Conservation (phyloP, 1,284 basidiomycete species). For the Ceratobasidium theobromae region DNA sequence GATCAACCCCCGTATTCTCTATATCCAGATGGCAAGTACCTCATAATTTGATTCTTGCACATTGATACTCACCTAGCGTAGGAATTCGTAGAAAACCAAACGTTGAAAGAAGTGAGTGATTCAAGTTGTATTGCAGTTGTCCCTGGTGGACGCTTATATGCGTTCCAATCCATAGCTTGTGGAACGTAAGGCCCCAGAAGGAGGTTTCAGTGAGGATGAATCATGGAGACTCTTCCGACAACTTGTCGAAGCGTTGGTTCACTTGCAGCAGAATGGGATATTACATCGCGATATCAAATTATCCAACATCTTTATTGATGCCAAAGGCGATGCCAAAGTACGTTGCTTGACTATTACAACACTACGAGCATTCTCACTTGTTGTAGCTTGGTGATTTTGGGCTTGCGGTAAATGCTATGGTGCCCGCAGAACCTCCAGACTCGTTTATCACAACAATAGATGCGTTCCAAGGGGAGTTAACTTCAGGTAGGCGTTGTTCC, state of each 20-base stretch:
- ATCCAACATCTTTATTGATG: conserved; percentile 90
- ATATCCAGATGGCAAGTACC: conserved; percentile 80
- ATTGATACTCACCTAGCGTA: conserved; percentile 40
- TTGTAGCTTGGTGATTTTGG: conserved; percentile 85
- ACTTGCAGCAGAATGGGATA: conserved; percentile 87
- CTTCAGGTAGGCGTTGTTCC: conserved; percentile 54
- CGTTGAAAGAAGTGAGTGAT: conserved; percentile 65
- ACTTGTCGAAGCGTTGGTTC: conserved; percentile 88
- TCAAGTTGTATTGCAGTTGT: too few relatives aligned
- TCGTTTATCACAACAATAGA: conserved; percentile 45
- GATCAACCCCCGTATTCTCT: conserved; percentile 60
- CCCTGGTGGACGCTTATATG: not conserved
- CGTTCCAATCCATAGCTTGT: not conserved
- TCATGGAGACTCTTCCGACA: conserved; percentile 90
- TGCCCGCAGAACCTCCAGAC: conserved; percentile 69
- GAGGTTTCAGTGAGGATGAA: conserved; percentile 79
- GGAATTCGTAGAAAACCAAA: conserved; percentile 89
- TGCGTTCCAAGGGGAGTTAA: conserved; percentile 61
- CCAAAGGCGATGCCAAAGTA: conserved; percentile 85
- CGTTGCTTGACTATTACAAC: conserved; percentile 17
- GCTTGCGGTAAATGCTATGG: conserved; percentile 80
- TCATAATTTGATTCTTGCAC: not conserved
- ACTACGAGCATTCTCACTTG: conserved; percentile 3
- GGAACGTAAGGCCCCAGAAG: conserved; percentile 53
- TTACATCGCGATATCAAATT: conserved; percentile 93